Conservation (phyloP, 371 early-diverging fungal genomes). For the Encephalitozoon romaleae region DNA sequence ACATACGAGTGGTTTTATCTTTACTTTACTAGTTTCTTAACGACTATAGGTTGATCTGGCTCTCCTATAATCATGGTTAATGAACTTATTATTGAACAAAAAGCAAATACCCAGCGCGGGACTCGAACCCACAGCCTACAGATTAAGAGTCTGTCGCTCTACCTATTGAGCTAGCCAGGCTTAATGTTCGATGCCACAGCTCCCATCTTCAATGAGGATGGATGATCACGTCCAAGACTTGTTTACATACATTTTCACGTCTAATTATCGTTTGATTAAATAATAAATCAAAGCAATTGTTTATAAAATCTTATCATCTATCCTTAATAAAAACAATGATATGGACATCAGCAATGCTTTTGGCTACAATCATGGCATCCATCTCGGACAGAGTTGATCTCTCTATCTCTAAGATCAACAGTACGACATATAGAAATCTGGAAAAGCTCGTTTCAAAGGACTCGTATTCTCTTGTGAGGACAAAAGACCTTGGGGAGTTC, state of each 20-base stretch:
- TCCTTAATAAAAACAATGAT: not conserved
- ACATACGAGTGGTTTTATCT: not conserved
- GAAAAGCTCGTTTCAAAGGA: not conserved
- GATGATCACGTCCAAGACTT: no score
- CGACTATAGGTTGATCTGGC: no score
- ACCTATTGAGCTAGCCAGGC: conserved; percentile 56
- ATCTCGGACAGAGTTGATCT: not conserved
- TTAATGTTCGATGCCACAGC: no score
- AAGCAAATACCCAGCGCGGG: conserved; percentile 41
- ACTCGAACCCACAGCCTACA: conserved; percentile 56
- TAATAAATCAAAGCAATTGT: not conserved
- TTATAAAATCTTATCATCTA: not conserved
- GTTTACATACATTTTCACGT: not conserved
- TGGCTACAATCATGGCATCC: not conserved
- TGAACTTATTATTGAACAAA: no score
- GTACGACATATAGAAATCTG: not conserved
- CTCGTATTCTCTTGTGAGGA: not conserved
- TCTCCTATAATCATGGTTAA: no score
- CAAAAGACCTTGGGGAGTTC: not conserved
- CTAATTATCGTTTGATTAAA: not conserved
- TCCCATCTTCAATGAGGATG: no score
- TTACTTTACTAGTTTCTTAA: not conserved
- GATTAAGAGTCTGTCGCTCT: conserved; percentile 59
- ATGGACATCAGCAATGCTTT: not conserved
- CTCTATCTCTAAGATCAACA: not conserved